phyloP scores from a whole-genome alignment of 495 filamentous ascomycete species.

The Durotheca rogersii region DNA sequence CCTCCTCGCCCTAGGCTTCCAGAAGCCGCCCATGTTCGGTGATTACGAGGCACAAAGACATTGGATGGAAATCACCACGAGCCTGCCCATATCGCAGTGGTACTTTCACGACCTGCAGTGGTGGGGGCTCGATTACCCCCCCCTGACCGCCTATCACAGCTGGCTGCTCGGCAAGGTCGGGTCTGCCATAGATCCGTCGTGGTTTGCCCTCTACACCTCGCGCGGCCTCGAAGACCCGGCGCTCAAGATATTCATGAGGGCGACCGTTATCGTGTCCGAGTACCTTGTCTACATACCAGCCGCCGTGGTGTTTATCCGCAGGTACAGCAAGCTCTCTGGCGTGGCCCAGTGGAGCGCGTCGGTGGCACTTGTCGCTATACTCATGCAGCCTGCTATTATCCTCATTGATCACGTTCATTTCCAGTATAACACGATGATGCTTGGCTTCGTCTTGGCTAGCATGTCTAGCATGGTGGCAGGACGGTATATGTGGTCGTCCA shows the following conservation, averaged over 20 bases:
- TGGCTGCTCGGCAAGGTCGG: constrained; percentile 90
- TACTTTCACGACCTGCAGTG: constrained; percentile 95
- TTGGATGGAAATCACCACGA: constrained; percentile 95
- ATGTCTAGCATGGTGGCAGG: constrained; percentile 86
- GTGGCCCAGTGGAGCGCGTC: constrained; percentile 74
- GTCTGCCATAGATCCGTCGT: constrained; percentile 69
- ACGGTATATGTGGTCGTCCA: constrained; percentile 78
- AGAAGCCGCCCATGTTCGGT: constrained; percentile 86
- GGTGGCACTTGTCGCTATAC: constrained; percentile 81
- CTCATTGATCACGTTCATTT: constrained; percentile 98
- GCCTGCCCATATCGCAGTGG: constrained; percentile 90
- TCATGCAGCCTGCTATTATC: constrained; percentile 90
- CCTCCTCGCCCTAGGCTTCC: constrained; percentile 56
- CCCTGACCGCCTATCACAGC: constrained; percentile 96
- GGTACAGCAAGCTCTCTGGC: constrained; percentile 68
- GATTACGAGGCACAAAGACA: constrained; percentile 97
- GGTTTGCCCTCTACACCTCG: constrained; percentile 87
- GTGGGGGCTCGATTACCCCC: constrained; percentile 98
- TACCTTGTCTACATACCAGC: constrained; percentile 88
- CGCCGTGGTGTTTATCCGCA: constrained; percentile 75
- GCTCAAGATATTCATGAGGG: constrained; percentile 94
- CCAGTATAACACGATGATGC: constrained; percentile 98
- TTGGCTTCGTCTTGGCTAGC: constrained; percentile 80
- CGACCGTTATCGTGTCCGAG: constrained; percentile 84
- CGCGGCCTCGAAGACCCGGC: constrained; percentile 74